Percentiles rank a stretch among this genome's conserved stretches.
Evolutionary conservation across 495 filamentous ascomycete species (phyloP).

Genomic region (Daldinia childiae): DNA sequence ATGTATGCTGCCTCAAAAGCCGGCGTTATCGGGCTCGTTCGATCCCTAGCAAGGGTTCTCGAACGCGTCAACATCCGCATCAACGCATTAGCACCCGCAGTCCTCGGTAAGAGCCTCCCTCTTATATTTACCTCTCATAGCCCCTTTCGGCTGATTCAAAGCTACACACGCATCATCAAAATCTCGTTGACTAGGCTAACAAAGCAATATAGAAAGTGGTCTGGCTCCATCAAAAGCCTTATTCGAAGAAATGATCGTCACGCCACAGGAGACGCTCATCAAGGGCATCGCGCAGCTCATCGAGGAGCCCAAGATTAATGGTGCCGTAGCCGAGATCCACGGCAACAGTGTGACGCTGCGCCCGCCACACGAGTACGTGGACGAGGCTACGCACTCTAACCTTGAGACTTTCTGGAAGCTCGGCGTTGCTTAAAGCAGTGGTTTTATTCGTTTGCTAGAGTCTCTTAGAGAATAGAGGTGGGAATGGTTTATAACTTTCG

Average conservation of each 20-base stretch:
- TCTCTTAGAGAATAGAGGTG: not conserved
- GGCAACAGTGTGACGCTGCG: conserved; percentile 62
- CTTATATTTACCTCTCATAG: conserved; percentile 1
- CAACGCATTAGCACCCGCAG: conserved; percentile 63
- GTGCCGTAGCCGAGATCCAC: conserved; percentile 63
- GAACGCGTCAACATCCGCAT: conserved; percentile 58
- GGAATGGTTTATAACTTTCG: too few relatives aligned
- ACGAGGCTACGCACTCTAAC: conserved; percentile 61
- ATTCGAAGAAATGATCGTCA: conserved; percentile 62
- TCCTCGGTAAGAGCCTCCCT: conserved; percentile 51
- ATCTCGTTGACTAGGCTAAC: conserved; percentile 16
- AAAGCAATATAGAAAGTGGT: conserved; percentile 54
- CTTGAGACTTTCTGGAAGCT: conserved; percentile 50
- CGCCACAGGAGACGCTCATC: conserved; percentile 61
- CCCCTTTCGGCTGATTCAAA: not conserved
- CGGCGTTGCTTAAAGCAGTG: conserved; percentile 20
- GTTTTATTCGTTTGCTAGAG: conserved; percentile 1
- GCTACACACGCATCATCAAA: not conserved
- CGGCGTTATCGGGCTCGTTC: conserved; percentile 61
- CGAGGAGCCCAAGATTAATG: conserved; percentile 53
- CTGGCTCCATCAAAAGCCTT: conserved; percentile 56
- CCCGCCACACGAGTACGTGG: conserved; percentile 59
- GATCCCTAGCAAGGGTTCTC: conserved; percentile 55
- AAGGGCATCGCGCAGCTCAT: conserved; percentile 58
- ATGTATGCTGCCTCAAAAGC: conserved; percentile 63